These are phyloP conservation scores for Daldinia vernicosa DNA, from an alignment of 495 filamentous ascomycete species.

Conservation along the genomic window DNA sequence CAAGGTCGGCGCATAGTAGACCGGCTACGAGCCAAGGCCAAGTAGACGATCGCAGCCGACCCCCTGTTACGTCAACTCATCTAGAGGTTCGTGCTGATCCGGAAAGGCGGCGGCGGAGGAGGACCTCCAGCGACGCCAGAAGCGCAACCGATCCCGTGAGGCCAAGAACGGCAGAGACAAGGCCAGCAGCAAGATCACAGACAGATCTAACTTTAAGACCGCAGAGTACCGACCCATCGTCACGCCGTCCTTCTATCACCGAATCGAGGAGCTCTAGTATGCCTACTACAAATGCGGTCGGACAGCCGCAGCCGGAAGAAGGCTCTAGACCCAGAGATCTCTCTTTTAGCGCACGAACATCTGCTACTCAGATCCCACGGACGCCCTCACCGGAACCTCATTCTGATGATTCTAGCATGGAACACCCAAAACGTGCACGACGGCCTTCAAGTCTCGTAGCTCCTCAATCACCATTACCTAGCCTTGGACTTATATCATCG, in stretches of 20 bases:
- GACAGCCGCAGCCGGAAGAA: conserved; percentile 5
- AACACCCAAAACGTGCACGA: conserved; percentile 31
- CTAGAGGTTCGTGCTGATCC: conserved; percentile 56
- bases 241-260: conserved; percentile 46
- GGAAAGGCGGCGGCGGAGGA: conserved; percentile 52
- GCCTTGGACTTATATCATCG: conserved; percentile 44
- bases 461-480: conserved; percentile 43
- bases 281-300: conserved; percentile 32
- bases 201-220: conserved; percentile 66
- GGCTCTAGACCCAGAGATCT: conserved; percentile 34
- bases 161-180: conserved; percentile 50
- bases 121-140: conserved; percentile 52
- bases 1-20: conserved; percentile 51
- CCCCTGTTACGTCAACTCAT: conserved; percentile 54
- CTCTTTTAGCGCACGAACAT: conserved; percentile 44
- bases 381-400: conserved; percentile 32
- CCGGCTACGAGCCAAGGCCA: conserved; percentile 45
- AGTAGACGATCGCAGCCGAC: conserved; percentile 53
- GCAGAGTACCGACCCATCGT: conserved; percentile 46
- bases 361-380: conserved; percentile 36
- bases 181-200: conserved; percentile 62
- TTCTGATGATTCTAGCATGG: conserved; percentile 37
- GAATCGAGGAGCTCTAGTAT: conserved; percentile 55
- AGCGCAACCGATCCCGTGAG: conserved; percentile 56
- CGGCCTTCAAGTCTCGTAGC: conserved; percentile 37